phyloP scores from a whole-genome alignment of 2,329 filamentous ascomycete species.

The Ophiosphaerella narmari region DNA sequence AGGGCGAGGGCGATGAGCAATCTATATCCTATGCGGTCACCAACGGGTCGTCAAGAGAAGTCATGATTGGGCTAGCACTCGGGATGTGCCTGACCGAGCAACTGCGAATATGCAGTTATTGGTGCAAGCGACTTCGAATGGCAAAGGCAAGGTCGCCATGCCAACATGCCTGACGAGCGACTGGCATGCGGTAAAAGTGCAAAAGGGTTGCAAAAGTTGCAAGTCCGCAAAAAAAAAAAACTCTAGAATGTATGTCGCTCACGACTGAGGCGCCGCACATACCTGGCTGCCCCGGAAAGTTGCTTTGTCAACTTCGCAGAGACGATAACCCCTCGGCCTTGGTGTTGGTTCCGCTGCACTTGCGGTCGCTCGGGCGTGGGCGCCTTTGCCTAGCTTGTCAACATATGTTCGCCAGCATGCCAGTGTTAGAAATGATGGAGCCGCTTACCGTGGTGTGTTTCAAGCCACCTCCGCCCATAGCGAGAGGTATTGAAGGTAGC shows the following conservation, averaged over 20 bases:
- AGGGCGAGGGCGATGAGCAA: too few species aligned
- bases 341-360: background rate
- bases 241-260: background rate
- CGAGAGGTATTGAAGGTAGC: background rate
- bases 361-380: background rate
- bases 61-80: too few species aligned
- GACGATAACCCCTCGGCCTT: background rate
- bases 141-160: too few species aligned
- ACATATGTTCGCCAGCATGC: background rate
- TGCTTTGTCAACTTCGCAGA: background rate
- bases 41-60: too few species aligned
- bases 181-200: background rate
- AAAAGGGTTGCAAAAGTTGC: background rate
- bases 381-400: slow-evolving; percentile 1
- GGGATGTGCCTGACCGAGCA: too few species aligned
- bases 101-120: too few species aligned
- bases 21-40: too few species aligned
- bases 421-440: background rate
- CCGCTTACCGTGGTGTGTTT: background rate
- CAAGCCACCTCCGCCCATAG: background rate
- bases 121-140: too few species aligned
- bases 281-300: background rate
- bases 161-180: too few species aligned
- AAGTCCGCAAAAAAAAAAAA: background rate
- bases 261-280: background rate